These are phyloP conservation scores for Choiromyces venosus DNA, from an alignment of 495 filamentous ascomycete species.

Conservation along the genomic window DNA sequence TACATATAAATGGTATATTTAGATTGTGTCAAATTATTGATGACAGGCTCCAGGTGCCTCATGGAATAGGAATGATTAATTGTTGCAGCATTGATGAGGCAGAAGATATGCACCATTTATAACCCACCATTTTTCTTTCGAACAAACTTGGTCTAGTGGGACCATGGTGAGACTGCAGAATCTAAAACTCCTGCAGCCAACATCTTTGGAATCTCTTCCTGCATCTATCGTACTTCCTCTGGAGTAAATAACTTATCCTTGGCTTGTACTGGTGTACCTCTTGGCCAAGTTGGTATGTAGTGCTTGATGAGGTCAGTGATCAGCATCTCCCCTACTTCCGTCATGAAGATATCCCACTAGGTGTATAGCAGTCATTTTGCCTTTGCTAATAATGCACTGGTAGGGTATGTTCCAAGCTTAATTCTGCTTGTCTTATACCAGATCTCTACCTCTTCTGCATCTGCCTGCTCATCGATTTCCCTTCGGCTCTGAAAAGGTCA, in stretches of 20 bases:
- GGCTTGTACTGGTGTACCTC: background rate
- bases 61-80: slow-evolving; percentile 6
- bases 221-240: slow-evolving; percentile 7
- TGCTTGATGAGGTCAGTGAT: background rate
- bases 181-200: slow-evolving; percentile 9
- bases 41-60: slow-evolving; percentile 5
- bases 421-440: background rate
- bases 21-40: background rate
- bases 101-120: slow-evolving; percentile 6
- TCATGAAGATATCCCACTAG: slow-evolving; percentile 8
- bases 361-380: slow-evolving; percentile 8
- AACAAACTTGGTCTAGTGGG: slow-evolving; percentile 2
- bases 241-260: background rate
- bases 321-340: background rate
- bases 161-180: slow-evolving; percentile 5
- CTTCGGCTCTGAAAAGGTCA: background rate
- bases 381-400: background rate
- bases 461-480: background rate
- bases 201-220: slow-evolving; percentile 3
- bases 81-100: background rate
- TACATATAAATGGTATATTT: background rate
- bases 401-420: background rate
- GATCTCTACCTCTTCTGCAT: background rate
- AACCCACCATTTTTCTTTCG: background rate
- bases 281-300: slow-evolving; percentile 6